phyloP scores from a whole-genome alignment of 805 yeast species.

The Zygoascus ofunaensis region DNA sequence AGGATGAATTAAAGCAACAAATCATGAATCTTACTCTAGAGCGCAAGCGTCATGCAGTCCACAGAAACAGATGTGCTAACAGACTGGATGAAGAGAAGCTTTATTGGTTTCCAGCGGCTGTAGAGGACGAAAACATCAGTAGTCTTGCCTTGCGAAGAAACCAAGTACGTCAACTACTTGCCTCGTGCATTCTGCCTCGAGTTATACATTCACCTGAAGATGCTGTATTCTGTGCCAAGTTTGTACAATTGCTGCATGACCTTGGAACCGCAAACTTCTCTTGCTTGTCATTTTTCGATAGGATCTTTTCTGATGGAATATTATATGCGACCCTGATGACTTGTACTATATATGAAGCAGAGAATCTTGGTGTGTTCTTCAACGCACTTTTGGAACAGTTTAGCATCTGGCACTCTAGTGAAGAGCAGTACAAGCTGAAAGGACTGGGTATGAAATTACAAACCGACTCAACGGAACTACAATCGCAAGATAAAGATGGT shows the following conservation, averaged over 20 bases:
- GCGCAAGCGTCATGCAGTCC: conserved; percentile 37
- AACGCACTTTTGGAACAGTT: conserved; percentile 43
- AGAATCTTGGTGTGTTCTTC: conserved; percentile 69
- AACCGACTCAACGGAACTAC: neutral
- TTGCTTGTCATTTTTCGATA: conserved; percentile 34
- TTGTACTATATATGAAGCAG: conserved; percentile 68
- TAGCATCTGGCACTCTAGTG: conserved; percentile 37
- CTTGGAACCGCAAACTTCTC: conserved; percentile 33
- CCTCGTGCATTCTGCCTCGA: conserved; percentile 66
- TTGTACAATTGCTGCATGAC: conserved; percentile 44
- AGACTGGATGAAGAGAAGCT: conserved; percentile 25
- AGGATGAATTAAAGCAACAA: conserved; percentile 7
- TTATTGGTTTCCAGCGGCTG: conserved; percentile 22
- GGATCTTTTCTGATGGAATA: conserved; percentile 40
- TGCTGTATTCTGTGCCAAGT: conserved; percentile 59
- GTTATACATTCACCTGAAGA: conserved; percentile 72
- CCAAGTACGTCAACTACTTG: conserved; percentile 36
- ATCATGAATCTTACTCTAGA: conserved; percentile 25
- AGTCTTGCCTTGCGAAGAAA: conserved; percentile 8
- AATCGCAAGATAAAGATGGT: neutral
- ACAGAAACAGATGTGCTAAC: conserved; percentile 27
- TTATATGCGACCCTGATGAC: conserved; percentile 55
- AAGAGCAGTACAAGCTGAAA: conserved; percentile 25
- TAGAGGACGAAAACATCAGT: conserved; percentile 6
- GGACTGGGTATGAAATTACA: conserved; percentile 21